phyloP scores from a whole-genome alignment of 768 basidiomycete genomes.

The Pleurotus tuber-regium region DNA sequence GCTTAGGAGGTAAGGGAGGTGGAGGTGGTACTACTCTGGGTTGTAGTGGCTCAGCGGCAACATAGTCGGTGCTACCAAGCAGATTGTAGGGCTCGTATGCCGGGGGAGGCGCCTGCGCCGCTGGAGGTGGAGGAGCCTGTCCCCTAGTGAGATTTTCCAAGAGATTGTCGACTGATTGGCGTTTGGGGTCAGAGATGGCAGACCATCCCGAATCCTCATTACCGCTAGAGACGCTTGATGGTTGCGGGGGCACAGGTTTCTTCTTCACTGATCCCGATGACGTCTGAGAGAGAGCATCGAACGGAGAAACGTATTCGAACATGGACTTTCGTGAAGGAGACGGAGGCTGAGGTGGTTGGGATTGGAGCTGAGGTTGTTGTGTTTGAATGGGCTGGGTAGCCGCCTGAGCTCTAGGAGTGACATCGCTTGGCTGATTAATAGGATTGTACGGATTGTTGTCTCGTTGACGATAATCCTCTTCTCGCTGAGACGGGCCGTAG shows the following conservation, averaged over 20 bases:
- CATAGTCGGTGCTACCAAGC: constrained; percentile 40
- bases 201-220: constrained; percentile 62
- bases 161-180: constrained; percentile 81
- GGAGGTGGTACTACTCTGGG: constrained; percentile 57
- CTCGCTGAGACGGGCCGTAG: constrained; percentile 39
- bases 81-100: constrained; percentile 42
- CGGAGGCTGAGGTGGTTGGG: constrained; percentile 45
- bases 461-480: constrained; percentile 33
- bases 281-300: constrained; percentile 71
- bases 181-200: constrained; percentile 58
- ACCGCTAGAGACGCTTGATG: constrained; percentile 38
- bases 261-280: constrained; percentile 54
- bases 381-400: constrained; percentile 23
- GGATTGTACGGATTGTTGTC: constrained; percentile 35
- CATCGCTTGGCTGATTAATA: constrained; percentile 40
- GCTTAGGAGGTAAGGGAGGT: constrained; percentile 64
- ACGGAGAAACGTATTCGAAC: constrained; percentile 84
- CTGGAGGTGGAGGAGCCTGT: constrained; percentile 34
- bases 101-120: constrained; percentile 34
- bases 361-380: constrained; percentile 15
- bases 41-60: constrained; percentile 40
- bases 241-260: constrained; percentile 58
- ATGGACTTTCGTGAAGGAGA: constrained; percentile 76
- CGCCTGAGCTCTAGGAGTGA: constrained; percentile 34
- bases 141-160: constrained; percentile 68